Conservation (phyloP, 1,284 basidiomycete species). For the Cryptococcus sp. region DNA sequence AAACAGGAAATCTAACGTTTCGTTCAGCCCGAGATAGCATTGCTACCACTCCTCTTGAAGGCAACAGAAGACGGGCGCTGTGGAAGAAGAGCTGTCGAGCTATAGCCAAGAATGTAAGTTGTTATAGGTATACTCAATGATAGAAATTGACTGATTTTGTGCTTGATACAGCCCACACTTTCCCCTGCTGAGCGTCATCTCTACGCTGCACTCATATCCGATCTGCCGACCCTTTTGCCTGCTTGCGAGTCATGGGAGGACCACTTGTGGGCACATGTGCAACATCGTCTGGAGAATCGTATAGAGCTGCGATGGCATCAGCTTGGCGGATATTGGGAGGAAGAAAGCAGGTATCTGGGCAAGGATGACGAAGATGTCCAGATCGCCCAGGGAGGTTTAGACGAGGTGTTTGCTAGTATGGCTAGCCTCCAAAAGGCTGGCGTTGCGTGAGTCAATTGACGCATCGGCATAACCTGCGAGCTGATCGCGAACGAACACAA, state of each 20-base stretch:
- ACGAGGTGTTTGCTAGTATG: constrained; percentile 50
- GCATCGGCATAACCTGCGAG: not conserved
- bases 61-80: constrained; percentile 70
- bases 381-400: constrained; percentile 36
- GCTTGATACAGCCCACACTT: constrained; percentile 61
- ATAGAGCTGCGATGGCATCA: constrained; percentile 48
- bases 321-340: constrained; percentile 52
- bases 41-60: constrained; percentile 44
- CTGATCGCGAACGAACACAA: not conserved
- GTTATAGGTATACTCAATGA: not conserved
- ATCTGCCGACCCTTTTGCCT: constrained; percentile 69
- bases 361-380: constrained; percentile 38
- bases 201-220: constrained; percentile 85
- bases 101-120: constrained; percentile 71
- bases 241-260: constrained; percentile 92
- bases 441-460: constrained; percentile 38
- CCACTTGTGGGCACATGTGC: constrained; percentile 88
- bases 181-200: constrained; percentile 76
- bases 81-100: constrained; percentile 84
- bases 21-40: constrained; percentile 12
- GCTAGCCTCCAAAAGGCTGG: constrained; percentile 33
- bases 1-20: not conserved
- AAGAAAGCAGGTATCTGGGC: constrained; percentile 32
- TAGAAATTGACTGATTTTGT: constrained; percentile 6
- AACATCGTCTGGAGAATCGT: constrained; percentile 72